Evolutionary conservation across 352 stramenopile species (phyloP).

Genomic region (Pythium diclinum): DNA sequence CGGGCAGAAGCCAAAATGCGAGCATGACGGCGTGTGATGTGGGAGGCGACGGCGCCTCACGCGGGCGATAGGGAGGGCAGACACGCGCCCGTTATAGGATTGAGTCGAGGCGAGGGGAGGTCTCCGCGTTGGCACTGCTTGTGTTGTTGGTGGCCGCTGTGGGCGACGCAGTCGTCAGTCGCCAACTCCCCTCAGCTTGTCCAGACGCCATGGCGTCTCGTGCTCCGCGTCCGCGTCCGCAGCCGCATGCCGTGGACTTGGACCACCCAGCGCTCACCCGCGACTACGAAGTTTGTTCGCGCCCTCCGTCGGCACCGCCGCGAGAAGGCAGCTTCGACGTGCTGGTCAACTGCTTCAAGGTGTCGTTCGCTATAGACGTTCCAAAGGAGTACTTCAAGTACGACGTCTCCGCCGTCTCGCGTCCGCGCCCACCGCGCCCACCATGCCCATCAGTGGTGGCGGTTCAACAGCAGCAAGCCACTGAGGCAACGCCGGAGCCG

Average conservation of each 20-base stretch:
- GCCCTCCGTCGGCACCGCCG: not conserved
- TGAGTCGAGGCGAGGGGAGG: not conserved
- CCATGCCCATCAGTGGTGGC: not conserved
- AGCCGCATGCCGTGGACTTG: not conserved
- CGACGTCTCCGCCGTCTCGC: constrained; percentile 7
- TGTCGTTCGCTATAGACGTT: not conserved
- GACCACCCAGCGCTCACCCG: constrained; percentile 2
- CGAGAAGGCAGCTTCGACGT: not conserved
- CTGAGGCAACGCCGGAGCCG: too few relatives aligned
- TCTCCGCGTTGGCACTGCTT: not conserved
- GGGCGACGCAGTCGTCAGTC: not conserved
- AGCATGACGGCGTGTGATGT: not conserved
- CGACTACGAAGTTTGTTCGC: not conserved
- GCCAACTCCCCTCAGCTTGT: not conserved
- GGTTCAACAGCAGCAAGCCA: not conserved
- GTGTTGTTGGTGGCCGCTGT: not conserved
- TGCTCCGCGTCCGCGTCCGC: not conserved
- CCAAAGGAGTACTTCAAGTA: constrained; percentile 20
- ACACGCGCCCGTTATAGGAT: not conserved
- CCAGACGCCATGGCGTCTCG: not conserved
- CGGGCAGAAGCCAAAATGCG: not conserved
- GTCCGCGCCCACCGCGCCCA: not conserved
- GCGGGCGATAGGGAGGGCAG: not conserved
- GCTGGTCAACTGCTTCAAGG: constrained; percentile 16
- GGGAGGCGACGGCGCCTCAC: not conserved